A percentile compares a stretch with the other conserved stretches of the same genome.
phyloP scores from a whole-genome alignment of 345 rosid genomes.

The Populus tremula region DNA sequence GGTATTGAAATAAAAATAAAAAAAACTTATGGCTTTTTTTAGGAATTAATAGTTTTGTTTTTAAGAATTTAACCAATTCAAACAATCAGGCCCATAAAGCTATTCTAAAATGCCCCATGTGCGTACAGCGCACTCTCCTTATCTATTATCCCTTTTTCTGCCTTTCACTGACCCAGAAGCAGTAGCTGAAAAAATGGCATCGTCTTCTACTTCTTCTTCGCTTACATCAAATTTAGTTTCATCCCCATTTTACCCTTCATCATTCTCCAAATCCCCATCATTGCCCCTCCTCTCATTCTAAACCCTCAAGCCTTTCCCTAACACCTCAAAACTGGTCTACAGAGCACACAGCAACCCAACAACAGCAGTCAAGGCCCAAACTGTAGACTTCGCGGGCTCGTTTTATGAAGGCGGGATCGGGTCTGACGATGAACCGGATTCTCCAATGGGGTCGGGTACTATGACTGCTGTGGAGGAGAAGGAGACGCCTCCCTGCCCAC shows the following conservation, averaged over 20 bases:
- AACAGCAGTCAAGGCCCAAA: conserved; percentile 47
- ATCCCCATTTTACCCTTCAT: conserved; percentile 35
- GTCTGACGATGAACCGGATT: conserved; percentile 60
- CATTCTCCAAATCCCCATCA: conserved; percentile 30
- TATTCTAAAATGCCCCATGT: background rate
- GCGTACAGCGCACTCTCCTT: conserved; percentile 18
- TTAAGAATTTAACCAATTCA: too few species aligned
- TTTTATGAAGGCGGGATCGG: conserved; percentile 68
- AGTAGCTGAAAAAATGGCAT: conserved; percentile 42
- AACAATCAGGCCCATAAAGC: background rate
- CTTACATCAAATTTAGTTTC: conserved; percentile 26
- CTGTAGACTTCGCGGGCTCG: conserved; percentile 72
- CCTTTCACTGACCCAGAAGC: background rate
- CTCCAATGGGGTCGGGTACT: conserved; percentile 41
- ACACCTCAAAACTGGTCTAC: conserved; percentile 27
- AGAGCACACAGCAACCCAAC: conserved; percentile 13
- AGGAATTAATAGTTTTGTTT: too few species aligned
- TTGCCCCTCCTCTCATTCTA: conserved; percentile 42
- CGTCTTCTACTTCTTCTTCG: conserved; percentile 50
- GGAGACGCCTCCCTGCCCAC: conserved; percentile 84
- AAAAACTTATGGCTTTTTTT: too few species aligned
- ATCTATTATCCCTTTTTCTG: conserved; percentile 25
- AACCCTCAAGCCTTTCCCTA: conserved; percentile 35
- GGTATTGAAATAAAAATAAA: too few species aligned
- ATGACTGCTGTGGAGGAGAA: conserved; percentile 53